A percentile compares a stretch with the other conserved stretches of the same genome.
Conservation (phyloP, 1,284 basidiomycete species). For the Rhodotorula sp. region DNA sequence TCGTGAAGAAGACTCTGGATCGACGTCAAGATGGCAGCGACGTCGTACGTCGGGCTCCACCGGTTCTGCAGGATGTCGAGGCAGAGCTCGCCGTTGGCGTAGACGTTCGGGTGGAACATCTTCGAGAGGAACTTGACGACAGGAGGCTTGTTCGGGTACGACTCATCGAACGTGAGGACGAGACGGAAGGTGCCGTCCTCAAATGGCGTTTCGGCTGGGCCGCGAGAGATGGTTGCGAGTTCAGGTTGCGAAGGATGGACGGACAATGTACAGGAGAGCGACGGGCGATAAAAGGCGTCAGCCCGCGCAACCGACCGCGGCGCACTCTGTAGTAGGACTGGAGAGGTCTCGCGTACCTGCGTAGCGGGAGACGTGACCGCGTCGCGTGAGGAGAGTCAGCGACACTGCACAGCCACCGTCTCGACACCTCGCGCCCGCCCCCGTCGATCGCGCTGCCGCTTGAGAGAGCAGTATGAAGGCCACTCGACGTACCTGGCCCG, state of each 20-base stretch:
- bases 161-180: slow-evolving; percentile 91
- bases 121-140: slow-evolving; percentile 94
- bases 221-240: too few species aligned
- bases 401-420: too few species aligned
- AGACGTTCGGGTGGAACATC: slow-evolving; percentile 94
- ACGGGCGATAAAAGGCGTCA: too few species aligned
- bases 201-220: slow-evolving; percentile 98
- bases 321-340: too few species aligned
- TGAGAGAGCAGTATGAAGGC: not conserved
- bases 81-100: slow-evolving; percentile 96
- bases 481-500: slow-evolving; percentile 72
- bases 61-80: slow-evolving; percentile 97
- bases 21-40: slow-evolving; percentile 93
- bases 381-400: too few species aligned
- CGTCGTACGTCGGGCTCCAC: slow-evolving; percentile 98
- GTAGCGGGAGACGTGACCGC: too few species aligned
- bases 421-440: too few species aligned
- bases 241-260: too few species aligned
- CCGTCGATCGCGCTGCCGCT: not conserved
- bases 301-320: too few species aligned
- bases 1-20: slow-evolving; percentile 95
- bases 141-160: slow-evolving; percentile 97
- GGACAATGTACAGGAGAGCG: too few species aligned
- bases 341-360: too few species aligned
- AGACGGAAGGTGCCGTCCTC: slow-evolving; percentile 99